Evolutionary conservation across 2,329 filamentous ascomycete species (phyloP).

Genomic region (Helminthosporium solani): DNA sequence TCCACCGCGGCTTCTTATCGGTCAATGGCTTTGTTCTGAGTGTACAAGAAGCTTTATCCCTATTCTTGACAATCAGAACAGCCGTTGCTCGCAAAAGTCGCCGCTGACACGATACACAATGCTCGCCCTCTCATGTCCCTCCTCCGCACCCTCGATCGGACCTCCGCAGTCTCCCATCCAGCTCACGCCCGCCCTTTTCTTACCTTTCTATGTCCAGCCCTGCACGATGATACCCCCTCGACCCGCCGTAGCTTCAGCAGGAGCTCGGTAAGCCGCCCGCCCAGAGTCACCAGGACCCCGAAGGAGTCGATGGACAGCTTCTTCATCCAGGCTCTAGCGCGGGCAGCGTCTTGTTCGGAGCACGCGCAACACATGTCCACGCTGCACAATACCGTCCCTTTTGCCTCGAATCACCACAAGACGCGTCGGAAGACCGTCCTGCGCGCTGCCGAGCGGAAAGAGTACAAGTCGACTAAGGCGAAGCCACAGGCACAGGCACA

Average conservation of each 20-base stretch:
- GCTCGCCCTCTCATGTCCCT: constrained; percentile 65
- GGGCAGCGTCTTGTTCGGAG: constrained; percentile 53
- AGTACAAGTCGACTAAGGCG: too few relatives aligned
- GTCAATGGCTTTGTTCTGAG: constrained; percentile 22
- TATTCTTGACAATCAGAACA: constrained; percentile 16
- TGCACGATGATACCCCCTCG: constrained; percentile 1
- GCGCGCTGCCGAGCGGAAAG: too few relatives aligned
- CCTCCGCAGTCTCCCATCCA: constrained; percentile 51
- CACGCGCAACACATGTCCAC: constrained; percentile 45
- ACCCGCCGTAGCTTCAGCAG: constrained; percentile 25
- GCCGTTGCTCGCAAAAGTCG: constrained; percentile 13
- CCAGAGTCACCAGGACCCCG: constrained; percentile 17
- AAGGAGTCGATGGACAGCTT: constrained; percentile 49
- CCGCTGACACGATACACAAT: constrained; percentile 61
- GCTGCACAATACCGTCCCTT: constrained; percentile 7
- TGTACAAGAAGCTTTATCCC: constrained; percentile 2
- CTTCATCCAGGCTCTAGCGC: constrained; percentile 56
- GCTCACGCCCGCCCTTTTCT: constrained; percentile 29
- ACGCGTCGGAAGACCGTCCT: constrained; percentile 20
- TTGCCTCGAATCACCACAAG: constrained; percentile 14
- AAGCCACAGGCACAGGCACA: too few relatives aligned
- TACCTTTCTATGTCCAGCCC: constrained; percentile 35
- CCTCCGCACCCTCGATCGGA: constrained; percentile 56
- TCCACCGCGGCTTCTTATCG: not conserved
- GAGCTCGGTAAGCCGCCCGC: constrained; percentile 14